These are phyloP conservation scores for Xylaria sp. DNA, from an alignment of 2,329 filamentous ascomycete species.

Conservation along the genomic window DNA sequence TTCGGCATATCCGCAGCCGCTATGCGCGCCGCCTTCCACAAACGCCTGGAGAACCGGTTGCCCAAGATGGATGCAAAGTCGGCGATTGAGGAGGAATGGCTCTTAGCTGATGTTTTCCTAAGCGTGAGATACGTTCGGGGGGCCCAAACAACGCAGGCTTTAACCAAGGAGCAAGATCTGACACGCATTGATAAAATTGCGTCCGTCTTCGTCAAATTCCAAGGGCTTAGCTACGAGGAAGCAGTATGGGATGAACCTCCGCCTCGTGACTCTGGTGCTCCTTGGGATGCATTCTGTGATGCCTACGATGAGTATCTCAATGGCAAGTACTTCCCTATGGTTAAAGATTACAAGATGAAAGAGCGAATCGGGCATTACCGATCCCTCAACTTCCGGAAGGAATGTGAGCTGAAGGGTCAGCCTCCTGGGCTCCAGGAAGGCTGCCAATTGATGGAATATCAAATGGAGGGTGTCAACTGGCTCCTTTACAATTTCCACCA, in stretches of 20 bases:
- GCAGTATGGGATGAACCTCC: conserved; percentile 88
- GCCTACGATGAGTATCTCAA: conserved; percentile 87
- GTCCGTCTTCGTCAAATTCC: conserved; percentile 83
- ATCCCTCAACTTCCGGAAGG: conserved; percentile 63
- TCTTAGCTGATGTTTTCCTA: conserved; percentile 88
- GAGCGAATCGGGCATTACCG: conserved; percentile 72
- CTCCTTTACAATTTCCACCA: conserved; percentile 86
- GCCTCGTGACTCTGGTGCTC: conserved; percentile 59
- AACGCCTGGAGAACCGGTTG: conserved; percentile 62
- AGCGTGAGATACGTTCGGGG: conserved; percentile 76
- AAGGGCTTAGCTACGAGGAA: conserved; percentile 88
- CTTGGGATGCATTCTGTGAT: conserved; percentile 77
- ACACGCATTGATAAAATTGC: conserved; percentile 72
- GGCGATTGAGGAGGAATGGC: conserved; percentile 84
- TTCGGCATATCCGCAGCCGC: conserved; percentile 65
- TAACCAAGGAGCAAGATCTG: conserved; percentile 70
- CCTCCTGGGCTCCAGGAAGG: conserved; percentile 69
- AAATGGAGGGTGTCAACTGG: conserved; percentile 93
- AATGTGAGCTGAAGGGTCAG: conserved; percentile 70
- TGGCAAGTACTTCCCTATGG: conserved; percentile 69
- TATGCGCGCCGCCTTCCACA: conserved; percentile 78
- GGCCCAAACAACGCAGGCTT: conserved; percentile 49
- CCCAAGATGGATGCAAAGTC: conserved; percentile 74
- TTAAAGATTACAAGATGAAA: conserved; percentile 62
- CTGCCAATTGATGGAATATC: conserved; percentile 89